Conservation (phyloP, 2,329 filamentous ascomycete genomes). For the Colletotrichum scovillei region DNA sequence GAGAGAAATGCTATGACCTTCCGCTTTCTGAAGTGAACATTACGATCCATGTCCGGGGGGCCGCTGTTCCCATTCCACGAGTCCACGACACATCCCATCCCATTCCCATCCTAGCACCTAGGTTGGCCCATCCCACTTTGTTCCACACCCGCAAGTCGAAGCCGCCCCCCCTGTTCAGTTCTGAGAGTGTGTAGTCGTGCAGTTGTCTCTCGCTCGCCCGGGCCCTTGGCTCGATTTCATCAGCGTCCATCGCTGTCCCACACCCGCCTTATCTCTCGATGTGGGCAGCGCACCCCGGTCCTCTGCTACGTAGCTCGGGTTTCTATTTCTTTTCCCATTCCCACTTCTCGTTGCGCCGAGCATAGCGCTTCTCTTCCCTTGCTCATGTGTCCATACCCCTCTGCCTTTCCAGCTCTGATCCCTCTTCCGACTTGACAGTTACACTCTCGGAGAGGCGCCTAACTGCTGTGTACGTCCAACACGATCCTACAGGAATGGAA, state of each 20-base stretch:
- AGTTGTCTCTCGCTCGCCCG: conserved; percentile 9
- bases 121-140: neutral
- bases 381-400: neutral
- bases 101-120: neutral
- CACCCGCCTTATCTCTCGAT: conserved; percentile 29
- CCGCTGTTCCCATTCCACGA: neutral
- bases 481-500: conserved; percentile 30
- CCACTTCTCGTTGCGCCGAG: conserved; percentile 8
- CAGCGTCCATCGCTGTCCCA: conserved; percentile 31
- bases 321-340: conserved; percentile 33
- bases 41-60: neutral
- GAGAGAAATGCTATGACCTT: conserved; percentile 25
- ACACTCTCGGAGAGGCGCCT: neutral
- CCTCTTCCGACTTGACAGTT: neutral
- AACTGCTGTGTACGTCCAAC: neutral
- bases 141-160: conserved; percentile 1
- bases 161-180: neutral
- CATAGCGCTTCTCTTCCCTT: neutral
- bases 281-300: conserved; percentile 23
- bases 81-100: neutral
- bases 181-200: neutral
- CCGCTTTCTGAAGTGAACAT: conserved; percentile 12
- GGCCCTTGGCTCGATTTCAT: conserved; percentile 32
- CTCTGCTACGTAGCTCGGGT: conserved; percentile 18
- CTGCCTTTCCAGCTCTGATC: neutral